phyloP scores from a whole-genome alignment of 176 grass and related monocot genomes.

The Phyllostachys edulis region DNA sequence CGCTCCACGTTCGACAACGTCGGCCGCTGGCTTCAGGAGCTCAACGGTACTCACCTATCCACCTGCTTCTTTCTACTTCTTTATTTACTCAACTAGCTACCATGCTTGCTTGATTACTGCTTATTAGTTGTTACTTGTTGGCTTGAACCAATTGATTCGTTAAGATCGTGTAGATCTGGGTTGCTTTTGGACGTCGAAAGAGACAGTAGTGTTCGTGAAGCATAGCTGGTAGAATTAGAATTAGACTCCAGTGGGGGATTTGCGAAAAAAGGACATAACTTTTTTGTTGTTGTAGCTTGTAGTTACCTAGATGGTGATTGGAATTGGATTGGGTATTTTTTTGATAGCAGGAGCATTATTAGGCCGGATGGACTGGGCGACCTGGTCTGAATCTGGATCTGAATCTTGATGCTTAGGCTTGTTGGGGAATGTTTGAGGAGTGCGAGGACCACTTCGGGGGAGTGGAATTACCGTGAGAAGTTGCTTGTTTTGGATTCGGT shows the following conservation, averaged over 20 bases:
- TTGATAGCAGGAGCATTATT: neutral
- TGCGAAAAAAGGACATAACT: neutral
- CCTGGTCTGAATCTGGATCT: constrained; percentile 52
- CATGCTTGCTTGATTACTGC: neutral
- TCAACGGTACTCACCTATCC: constrained; percentile 38
- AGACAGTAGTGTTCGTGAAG: neutral
- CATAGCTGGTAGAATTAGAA: neutral
- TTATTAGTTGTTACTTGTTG: neutral
- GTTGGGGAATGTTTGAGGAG: constrained; percentile 25
- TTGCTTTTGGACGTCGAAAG: neutral
- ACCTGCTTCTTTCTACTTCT: neutral
- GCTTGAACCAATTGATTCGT: neutral
- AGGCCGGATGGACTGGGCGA: neutral
- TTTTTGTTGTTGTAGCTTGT: neutral
- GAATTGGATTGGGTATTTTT: constrained; percentile 22
- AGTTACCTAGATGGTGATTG: constrained; percentile 19
- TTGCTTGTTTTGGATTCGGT: neutral
- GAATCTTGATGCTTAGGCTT: constrained; percentile 27
- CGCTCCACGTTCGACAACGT: constrained; percentile 60
- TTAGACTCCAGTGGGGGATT: neutral
- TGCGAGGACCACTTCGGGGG: constrained; percentile 11
- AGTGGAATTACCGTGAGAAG: neutral
- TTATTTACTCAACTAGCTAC: neutral
- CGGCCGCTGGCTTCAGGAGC: constrained; percentile 56
- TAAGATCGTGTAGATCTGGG: constrained; percentile 36